Conservation (phyloP, 192 early-diverging fungal species). For the Dissophora ornata region DNA sequence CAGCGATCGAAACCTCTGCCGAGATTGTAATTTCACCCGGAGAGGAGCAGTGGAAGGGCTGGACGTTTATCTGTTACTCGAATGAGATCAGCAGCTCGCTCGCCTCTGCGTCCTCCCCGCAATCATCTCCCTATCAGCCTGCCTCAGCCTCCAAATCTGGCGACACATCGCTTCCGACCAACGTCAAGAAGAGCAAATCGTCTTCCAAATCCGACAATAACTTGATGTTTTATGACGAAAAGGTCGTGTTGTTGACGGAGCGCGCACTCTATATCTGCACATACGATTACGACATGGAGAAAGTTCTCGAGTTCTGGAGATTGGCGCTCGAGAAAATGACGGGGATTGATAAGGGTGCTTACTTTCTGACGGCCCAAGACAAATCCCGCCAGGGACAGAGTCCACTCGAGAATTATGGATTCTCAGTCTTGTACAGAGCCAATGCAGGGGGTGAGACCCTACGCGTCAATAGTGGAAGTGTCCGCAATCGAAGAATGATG, state of each 20-base stretch:
- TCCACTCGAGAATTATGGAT: slow-evolving; percentile 63
- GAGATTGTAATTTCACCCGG: slow-evolving; percentile 72
- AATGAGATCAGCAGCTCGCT: slow-evolving; percentile 59
- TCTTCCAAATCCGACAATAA: neutral
- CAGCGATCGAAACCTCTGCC: slow-evolving; percentile 44
- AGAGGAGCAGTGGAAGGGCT: slow-evolving; percentile 69
- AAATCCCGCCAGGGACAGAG: slow-evolving; percentile 15
- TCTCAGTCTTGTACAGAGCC: slow-evolving; percentile 58
- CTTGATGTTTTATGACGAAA: slow-evolving; percentile 65
- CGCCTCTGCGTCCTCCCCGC: slow-evolving; percentile 27
- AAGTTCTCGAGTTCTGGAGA: slow-evolving; percentile 72
- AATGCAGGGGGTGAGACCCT: slow-evolving; percentile 58
- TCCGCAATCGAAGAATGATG: slow-evolving; percentile 55
- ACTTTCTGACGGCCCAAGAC: slow-evolving; percentile 31
- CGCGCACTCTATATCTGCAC: slow-evolving; percentile 76
- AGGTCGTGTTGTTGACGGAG: slow-evolving; percentile 72
- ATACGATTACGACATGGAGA: slow-evolving; percentile 75
- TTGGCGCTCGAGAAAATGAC: slow-evolving; percentile 67
- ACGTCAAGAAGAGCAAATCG: neutral
- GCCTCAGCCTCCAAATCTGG: too few species aligned
- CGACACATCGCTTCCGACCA: neutral
- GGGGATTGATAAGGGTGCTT: slow-evolving; percentile 66
- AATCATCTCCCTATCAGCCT: slow-evolving; percentile 15
- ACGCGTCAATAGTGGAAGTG: slow-evolving; percentile 63
- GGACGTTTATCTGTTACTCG: slow-evolving; percentile 70